These are phyloP conservation scores for Epichloe sibirici DNA, from an alignment of 2,329 filamentous ascomycete genomes.

Conservation along the genomic window DNA sequence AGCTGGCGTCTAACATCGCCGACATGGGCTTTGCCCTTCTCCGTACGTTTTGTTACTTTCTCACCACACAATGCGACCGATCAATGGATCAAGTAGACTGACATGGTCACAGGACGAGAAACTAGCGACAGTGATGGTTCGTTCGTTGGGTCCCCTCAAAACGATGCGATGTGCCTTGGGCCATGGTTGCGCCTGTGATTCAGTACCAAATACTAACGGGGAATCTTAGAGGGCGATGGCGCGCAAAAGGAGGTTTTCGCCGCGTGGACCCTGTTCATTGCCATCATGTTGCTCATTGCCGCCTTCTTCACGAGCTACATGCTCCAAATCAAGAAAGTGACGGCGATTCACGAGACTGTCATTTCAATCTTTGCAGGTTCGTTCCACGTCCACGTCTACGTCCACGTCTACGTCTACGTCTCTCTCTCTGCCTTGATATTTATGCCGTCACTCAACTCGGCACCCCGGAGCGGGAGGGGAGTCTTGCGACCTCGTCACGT, in stretches of 20 bases:
- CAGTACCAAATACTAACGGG: slow-evolving; percentile 4
- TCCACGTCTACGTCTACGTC: slow-evolving; percentile 5
- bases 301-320: slow-evolving; percentile 97
- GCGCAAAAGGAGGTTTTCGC: slow-evolving; percentile 88
- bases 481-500: not conserved
- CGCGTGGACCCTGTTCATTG: slow-evolving; percentile 95
- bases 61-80: not conserved
- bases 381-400: slow-evolving; percentile 6
- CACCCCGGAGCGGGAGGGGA: not conserved
- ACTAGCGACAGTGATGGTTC: slow-evolving; percentile 24
- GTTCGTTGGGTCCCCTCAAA: slow-evolving; percentile 4
- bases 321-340: slow-evolving; percentile 90
- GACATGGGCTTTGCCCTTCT: slow-evolving; percentile 21
- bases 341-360: slow-evolving; percentile 95
- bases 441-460: not conserved
- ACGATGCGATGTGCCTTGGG: not conserved
- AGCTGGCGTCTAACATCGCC: slow-evolving; percentile 15
- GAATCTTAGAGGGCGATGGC: slow-evolving; percentile 53
- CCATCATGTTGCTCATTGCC: slow-evolving; percentile 84
- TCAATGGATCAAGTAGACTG: not conserved
- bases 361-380: slow-evolving; percentile 92
- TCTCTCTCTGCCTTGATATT: no score
- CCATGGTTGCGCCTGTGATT: slow-evolving; percentile 2
- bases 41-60: slow-evolving; percentile 12
- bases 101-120: slow-evolving; percentile 8